Conservation (phyloP, 1,284 basidiomycete species). For the Cryptococcus sp. region DNA sequence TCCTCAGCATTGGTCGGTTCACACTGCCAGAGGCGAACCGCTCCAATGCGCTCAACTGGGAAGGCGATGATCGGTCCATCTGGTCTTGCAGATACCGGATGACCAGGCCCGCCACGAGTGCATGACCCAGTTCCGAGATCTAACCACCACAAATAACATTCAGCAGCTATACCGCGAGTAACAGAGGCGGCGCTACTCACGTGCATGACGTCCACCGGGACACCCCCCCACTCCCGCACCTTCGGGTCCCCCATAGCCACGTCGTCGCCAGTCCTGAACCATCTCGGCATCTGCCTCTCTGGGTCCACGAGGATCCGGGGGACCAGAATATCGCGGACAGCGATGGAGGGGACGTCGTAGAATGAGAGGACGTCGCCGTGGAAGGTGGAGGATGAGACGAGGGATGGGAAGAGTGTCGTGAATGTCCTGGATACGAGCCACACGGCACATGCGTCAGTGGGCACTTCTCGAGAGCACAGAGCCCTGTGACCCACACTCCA, state of each 20-base stretch:
- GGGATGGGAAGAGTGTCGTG: slow-evolving; percentile 43
- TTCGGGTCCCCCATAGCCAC: slow-evolving; percentile 38
- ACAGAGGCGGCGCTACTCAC: slow-evolving; percentile 24
- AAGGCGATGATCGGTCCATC: slow-evolving; percentile 15
- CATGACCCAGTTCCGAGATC: slow-evolving; percentile 45
- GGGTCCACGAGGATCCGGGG: slow-evolving; percentile 42
- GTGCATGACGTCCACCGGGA: slow-evolving; percentile 46
- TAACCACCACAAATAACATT: slow-evolving; percentile 8
- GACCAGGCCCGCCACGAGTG: slow-evolving; percentile 37
- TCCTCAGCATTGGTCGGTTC: slow-evolving; percentile 12
- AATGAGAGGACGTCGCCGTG: slow-evolving; percentile 45
- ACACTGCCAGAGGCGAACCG: slow-evolving; percentile 15
- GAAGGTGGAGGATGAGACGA: slow-evolving; percentile 39
- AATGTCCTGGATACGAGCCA: slow-evolving; percentile 40
- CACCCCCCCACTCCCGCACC: slow-evolving; percentile 39
- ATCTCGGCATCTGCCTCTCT: slow-evolving; percentile 35
- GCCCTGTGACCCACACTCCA: too few species aligned
- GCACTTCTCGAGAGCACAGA: neutral
- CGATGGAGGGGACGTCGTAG: slow-evolving; percentile 46
- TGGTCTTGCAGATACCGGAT: slow-evolving; percentile 40
- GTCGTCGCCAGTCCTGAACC: slow-evolving; percentile 44
- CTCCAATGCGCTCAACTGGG: slow-evolving; percentile 12
- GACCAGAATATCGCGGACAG: slow-evolving; percentile 42
- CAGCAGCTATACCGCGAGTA: neutral
- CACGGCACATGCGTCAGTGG: neutral